These are phyloP conservation scores for Trypanosomatidae sp. DNA, from an alignment of 208 protist species.

Conservation along the genomic window DNA sequence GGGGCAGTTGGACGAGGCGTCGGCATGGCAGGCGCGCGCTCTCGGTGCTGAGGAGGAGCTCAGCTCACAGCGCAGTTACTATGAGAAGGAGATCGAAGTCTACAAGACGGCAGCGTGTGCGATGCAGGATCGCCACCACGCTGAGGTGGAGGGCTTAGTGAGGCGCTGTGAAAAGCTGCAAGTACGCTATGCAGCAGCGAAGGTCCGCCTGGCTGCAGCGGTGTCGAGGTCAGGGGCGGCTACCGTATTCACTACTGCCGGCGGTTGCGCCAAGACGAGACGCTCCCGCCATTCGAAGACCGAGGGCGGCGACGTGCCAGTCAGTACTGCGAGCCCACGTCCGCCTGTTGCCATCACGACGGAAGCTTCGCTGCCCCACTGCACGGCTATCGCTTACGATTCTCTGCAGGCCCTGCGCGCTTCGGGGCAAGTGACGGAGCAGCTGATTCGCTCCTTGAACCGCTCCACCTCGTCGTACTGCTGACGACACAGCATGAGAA, in stretches of 20 bases:
- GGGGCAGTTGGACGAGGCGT: conserved; percentile 9
- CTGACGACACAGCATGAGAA: not conserved
- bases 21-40: conserved; percentile 32
- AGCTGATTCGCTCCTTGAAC: conserved; percentile 18
- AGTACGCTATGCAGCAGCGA: conserved; percentile 34
- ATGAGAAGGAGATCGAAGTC: conserved; percentile 39
- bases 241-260: not conserved
- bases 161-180: conserved; percentile 31
- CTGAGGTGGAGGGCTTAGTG: conserved; percentile 26
- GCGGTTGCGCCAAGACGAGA: not conserved
- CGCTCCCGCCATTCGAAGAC: not conserved
- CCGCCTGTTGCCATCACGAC: not conserved
- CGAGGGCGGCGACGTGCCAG: not conserved
- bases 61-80: conserved; percentile 33
- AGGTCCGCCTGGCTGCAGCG: conserved; percentile 38
- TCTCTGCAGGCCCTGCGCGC: conserved; percentile 20
- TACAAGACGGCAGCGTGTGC: conserved; percentile 41
- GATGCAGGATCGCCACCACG: conserved; percentile 40
- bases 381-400: conserved; percentile 10
- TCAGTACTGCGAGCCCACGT: not conserved
- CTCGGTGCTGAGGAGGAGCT: conserved; percentile 32
- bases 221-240: conserved; percentile 14
- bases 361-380: conserved; percentile 1
- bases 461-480: conserved; percentile 4
- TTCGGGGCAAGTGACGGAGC: conserved; percentile 15